Conservation (phyloP, 805 yeast species). For the Sporopachydermia quercuum region DNA sequence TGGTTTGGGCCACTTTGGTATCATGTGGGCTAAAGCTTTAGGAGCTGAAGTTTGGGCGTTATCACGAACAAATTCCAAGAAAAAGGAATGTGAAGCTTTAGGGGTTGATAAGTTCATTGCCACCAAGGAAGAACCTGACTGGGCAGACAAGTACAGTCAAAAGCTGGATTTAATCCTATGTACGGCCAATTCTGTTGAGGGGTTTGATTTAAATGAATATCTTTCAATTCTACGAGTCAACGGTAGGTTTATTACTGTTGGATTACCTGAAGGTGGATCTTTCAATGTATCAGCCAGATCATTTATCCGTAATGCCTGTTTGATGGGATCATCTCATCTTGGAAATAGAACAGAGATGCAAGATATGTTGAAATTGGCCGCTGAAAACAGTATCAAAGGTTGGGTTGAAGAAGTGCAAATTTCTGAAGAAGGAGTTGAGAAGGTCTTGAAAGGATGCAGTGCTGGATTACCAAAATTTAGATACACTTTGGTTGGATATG, state of each 20-base stretch:
- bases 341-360: constrained; percentile 46
- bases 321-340: constrained; percentile 40
- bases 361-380: constrained; percentile 44
- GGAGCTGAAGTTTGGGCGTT: constrained; percentile 47
- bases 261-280: constrained; percentile 24
- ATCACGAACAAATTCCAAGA: constrained; percentile 35
- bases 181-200: constrained; percentile 30
- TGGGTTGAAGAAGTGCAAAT: constrained; percentile 50
- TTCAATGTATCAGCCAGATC: constrained; percentile 33
- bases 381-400: constrained; percentile 36
- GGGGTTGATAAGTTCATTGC: constrained; percentile 44
- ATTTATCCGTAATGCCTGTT: constrained; percentile 33
- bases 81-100: constrained; percentile 30
- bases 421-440: constrained; percentile 33
- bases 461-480: constrained; percentile 47
- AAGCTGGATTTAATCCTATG: constrained; percentile 32
- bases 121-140: constrained; percentile 31
- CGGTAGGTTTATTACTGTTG: constrained; percentile 32
- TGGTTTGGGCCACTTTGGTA: constrained; percentile 43
- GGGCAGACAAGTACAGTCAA: constrained; percentile 21
- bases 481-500: constrained; percentile 43
- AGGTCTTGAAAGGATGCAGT: constrained; percentile 40
- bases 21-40: constrained; percentile 40
- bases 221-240: constrained; percentile 15
- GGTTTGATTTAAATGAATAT: constrained; percentile 22